Conservation (phyloP, 2,329 filamentous ascomycete species). For the Fusarium pseudoanthophilum region DNA sequence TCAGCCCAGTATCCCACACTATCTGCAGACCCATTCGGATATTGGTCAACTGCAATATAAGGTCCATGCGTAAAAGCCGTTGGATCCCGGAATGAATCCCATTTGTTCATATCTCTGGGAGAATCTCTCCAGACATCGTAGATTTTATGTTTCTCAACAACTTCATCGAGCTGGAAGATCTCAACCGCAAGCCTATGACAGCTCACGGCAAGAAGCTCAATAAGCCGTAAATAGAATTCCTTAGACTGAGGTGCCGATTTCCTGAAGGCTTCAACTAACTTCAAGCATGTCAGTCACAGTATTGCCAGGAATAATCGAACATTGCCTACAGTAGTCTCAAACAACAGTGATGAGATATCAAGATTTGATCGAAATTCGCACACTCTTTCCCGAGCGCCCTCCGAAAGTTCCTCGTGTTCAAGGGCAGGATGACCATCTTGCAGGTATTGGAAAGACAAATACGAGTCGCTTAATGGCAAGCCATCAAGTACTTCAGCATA, state of each 20-base stretch:
- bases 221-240: background rate
- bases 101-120: background rate
- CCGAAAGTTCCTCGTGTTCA: background rate
- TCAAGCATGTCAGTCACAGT: rapidly evolving
- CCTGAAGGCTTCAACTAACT: background rate
- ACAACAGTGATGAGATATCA: background rate
- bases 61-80: background rate
- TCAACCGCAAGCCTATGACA: background rate
- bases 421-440: slow-evolving; percentile 3
- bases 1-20: slow-evolving; percentile 26
- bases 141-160: background rate
- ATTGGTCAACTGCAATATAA: slow-evolving; percentile 1
- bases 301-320: rapidly evolving
- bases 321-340: rapidly evolving
- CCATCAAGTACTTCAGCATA: slow-evolving; percentile 11
- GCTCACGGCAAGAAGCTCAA: background rate
- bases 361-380: background rate
- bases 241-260: background rate
- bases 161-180: background rate
- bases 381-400: background rate
- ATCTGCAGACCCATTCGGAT: slow-evolving; percentile 3
- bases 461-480: background rate
- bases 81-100: slow-evolving; percentile 6
- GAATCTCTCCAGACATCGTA: slow-evolving; percentile 6
- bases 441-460: background rate